These are phyloP conservation scores for Neurospora tetraspora DNA, from an alignment of 495 filamentous ascomycete species.

Conservation along the genomic window DNA sequence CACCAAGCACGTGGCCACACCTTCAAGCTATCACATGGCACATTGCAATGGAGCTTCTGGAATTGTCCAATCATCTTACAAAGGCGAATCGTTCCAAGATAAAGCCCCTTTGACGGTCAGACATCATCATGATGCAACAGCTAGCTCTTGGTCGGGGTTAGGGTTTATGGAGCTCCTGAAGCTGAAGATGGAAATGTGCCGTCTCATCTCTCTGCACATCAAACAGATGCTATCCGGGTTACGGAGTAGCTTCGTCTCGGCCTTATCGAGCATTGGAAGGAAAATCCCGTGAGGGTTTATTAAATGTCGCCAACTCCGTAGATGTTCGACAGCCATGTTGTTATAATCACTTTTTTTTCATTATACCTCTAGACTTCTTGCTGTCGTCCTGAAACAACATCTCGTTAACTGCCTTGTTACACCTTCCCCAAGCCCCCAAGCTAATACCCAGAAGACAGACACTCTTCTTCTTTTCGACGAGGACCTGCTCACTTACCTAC, in stretches of 20 bases:
- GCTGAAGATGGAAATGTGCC: background rate
- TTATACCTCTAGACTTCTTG: background rate
- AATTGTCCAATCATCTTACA: background rate
- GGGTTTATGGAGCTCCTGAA: background rate
- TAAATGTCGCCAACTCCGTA: background rate
- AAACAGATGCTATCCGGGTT: background rate
- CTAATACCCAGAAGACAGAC: background rate
- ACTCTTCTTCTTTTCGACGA: background rate
- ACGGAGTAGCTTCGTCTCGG: background rate
- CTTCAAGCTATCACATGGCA: background rate
- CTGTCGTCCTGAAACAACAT: background rate
- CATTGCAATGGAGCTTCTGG: background rate
- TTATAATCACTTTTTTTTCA: background rate
- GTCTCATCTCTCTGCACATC: background rate
- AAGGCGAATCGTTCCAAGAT: background rate
- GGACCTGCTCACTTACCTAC: too few species aligned
- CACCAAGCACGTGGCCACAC: background rate
- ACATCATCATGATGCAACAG: background rate
- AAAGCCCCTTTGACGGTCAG: background rate
- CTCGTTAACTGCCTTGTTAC: background rate
- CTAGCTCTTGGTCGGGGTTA: background rate
- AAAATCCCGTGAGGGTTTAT: background rate
- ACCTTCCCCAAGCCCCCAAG: background rate
- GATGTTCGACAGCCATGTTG: background rate
- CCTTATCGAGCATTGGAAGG: background rate